A percentile compares a stretch with the other conserved stretches of the same genome.
Evolutionary conservation across 139 green algal genomes (phyloP).

Genomic region (Spirogloea muscicola): DNA sequence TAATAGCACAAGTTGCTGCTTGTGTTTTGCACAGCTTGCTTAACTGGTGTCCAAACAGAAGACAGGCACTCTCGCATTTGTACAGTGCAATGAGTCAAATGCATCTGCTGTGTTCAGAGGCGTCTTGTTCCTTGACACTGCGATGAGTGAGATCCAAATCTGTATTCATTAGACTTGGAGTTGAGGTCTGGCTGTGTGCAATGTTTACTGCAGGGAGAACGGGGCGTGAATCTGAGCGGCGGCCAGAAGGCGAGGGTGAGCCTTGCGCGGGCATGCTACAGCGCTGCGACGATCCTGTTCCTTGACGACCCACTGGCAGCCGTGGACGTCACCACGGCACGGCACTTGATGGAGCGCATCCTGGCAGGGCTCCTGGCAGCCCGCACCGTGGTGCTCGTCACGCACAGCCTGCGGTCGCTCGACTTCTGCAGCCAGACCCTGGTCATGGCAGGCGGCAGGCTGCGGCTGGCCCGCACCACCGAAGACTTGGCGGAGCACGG

Average conservation of each 20-base stretch:
- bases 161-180: too few relatives aligned
- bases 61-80: too few relatives aligned
- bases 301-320: constrained; percentile 48
- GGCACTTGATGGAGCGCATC: constrained; percentile 54
- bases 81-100: too few relatives aligned
- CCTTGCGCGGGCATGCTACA: constrained; percentile 67
- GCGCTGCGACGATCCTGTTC: constrained; percentile 36
- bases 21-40: too few relatives aligned
- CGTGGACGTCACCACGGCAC: constrained; percentile 63
- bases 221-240: constrained; percentile 74
- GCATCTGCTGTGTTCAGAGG: too few relatives aligned
- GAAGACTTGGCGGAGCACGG: constrained; percentile 15
- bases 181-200: too few relatives aligned
- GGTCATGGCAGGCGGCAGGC: constrained; percentile 10
- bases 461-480: background rate
- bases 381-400: constrained; percentile 75
- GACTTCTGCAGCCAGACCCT: constrained; percentile 13
- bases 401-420: constrained; percentile 59
- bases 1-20: too few relatives aligned
- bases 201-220: constrained; percentile 64
- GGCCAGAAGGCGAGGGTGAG: constrained; percentile 41
- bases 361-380: constrained; percentile 61
- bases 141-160: too few relatives aligned
- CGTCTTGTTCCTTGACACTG: too few relatives aligned
- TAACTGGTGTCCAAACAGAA: too few relatives aligned